These are phyloP conservation scores for Suhomyces bolitotheri DNA, from an alignment of 1,139 yeast species.

Conservation along the genomic window DNA sequence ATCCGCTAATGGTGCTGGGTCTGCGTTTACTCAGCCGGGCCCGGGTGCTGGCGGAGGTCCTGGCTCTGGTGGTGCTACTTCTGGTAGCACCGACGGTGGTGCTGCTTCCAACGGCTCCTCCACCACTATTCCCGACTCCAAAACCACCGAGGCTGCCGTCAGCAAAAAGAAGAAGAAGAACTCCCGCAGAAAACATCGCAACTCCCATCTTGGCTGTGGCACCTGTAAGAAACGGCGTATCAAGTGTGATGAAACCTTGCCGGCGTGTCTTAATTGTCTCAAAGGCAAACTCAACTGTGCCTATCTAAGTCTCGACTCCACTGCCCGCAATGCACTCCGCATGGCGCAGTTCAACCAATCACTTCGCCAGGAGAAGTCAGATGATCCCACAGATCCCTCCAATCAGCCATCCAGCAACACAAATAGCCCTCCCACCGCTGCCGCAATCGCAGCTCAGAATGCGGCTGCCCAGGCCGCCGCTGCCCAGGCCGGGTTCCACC, in stretches of 20 bases:
- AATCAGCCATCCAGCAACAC: constrained; percentile 4
- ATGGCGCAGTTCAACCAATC: constrained; percentile 54
- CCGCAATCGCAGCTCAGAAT: neutral
- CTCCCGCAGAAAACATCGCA: constrained; percentile 60
- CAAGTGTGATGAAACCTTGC: constrained; percentile 67
- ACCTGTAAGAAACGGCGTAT: constrained; percentile 67
- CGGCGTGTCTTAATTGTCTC: constrained; percentile 59
- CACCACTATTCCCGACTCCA: constrained; percentile 12
- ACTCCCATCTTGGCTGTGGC: constrained; percentile 64
- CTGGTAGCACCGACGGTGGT: constrained; percentile 12
- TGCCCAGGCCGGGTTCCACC: constrained; percentile 6
- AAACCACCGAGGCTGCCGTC: constrained; percentile 11
- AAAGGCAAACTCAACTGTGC: constrained; percentile 61
- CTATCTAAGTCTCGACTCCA: constrained; percentile 49
- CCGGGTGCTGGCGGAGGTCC: neutral
- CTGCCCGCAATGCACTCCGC: constrained; percentile 51
- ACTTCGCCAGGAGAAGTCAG: constrained; percentile 35
- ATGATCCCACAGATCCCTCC: constrained; percentile 4
- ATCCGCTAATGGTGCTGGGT: constrained; percentile 3
- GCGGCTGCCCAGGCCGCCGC: constrained; percentile 5
- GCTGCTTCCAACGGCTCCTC: constrained; percentile 12
- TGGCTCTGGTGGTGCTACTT: constrained; percentile 1
- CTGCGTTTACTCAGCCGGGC: constrained; percentile 1
- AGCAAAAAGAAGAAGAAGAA: constrained; percentile 38
- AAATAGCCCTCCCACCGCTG: constrained; percentile 10